Conservation (phyloP, 768 basidiomycete species). For the Suillus alpinus region DNA sequence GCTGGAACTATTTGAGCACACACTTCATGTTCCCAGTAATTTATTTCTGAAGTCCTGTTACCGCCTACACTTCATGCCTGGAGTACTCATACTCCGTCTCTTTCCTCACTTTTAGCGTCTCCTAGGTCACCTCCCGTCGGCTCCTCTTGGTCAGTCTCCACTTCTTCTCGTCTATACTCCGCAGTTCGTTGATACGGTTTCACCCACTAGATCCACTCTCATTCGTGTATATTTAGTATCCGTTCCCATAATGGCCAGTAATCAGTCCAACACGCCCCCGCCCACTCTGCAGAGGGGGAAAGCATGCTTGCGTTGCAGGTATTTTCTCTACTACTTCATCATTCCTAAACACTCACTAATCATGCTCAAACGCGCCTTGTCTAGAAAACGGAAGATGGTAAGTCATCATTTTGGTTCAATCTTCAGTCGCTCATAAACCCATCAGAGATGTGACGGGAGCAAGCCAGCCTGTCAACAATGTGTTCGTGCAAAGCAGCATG, state of each 20-base stretch:
- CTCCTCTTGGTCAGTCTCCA: slow-evolving; percentile 6
- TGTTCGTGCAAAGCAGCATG: slow-evolving; percentile 70
- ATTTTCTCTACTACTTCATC: slow-evolving; percentile 17
- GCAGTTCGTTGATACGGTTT: slow-evolving; percentile 6
- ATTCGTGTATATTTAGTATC: slow-evolving; percentile 35
- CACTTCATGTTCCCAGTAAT: slow-evolving; percentile 26
- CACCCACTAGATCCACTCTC: slow-evolving; percentile 18
- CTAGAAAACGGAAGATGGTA: slow-evolving; percentile 73
- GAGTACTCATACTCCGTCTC: slow-evolving; percentile 24
- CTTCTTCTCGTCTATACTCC: neutral
- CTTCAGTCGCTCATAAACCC: slow-evolving; percentile 12
- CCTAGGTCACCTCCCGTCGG: slow-evolving; percentile 7
- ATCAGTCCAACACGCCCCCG: slow-evolving; percentile 24
- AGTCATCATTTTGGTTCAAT: slow-evolving; percentile 5
- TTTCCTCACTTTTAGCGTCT: slow-evolving; percentile 7
- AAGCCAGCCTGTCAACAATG: slow-evolving; percentile 83
- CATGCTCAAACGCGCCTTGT: slow-evolving; percentile 14
- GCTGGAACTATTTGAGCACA: slow-evolving; percentile 30
- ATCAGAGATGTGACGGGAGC: slow-evolving; percentile 71
- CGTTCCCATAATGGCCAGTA: slow-evolving; percentile 35
- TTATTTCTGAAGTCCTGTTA: slow-evolving; percentile 23
- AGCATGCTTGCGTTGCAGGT: slow-evolving; percentile 74
- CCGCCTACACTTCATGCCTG: slow-evolving; percentile 23
- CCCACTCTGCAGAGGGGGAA: slow-evolving; percentile 62
- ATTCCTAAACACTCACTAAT: slow-evolving; percentile 1